Evolutionary conservation across 192 early-diverging fungal genomes (phyloP).

Genomic region (Backusella luteola): DNA sequence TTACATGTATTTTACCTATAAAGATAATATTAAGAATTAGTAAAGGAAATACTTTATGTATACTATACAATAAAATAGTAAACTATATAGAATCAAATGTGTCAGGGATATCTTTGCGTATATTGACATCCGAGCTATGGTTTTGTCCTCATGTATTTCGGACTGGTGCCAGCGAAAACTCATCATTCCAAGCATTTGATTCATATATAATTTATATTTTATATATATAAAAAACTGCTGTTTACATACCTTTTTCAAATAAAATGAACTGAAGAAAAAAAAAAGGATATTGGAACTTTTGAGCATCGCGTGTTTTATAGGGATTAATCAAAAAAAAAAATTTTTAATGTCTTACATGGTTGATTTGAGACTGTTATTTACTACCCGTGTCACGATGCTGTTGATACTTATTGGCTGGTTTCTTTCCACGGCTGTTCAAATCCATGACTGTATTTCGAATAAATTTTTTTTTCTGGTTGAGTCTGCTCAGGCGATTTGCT

Average conservation of each 20-base stretch:
- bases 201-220: neutral
- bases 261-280: neutral
- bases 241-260: neutral
- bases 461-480: too few relatives aligned
- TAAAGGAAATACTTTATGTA: neutral
- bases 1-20: neutral
- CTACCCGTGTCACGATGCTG: neutral
- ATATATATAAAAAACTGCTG: neutral
- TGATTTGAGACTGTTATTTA: conserved; percentile 3
- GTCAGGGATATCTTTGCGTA: conserved; percentile 24
- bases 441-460: too few relatives aligned
- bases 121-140: conserved; percentile 17
- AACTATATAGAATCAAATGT: conserved; percentile 4
- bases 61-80: neutral
- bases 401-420: too few relatives aligned
- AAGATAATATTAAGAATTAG: neutral
- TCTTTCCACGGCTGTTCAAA: too few relatives aligned
- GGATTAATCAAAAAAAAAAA: neutral
- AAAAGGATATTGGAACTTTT: neutral
- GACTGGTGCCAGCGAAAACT: conserved; percentile 30
- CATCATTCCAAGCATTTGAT: conserved; percentile 6
- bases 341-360: conserved; percentile 6
- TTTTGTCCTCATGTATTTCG: conserved; percentile 25
- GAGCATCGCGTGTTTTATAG: conserved; percentile 7
- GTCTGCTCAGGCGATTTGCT: too few relatives aligned